phyloP scores from a whole-genome alignment of 257 asterid species.

The Solanum piurae region DNA sequence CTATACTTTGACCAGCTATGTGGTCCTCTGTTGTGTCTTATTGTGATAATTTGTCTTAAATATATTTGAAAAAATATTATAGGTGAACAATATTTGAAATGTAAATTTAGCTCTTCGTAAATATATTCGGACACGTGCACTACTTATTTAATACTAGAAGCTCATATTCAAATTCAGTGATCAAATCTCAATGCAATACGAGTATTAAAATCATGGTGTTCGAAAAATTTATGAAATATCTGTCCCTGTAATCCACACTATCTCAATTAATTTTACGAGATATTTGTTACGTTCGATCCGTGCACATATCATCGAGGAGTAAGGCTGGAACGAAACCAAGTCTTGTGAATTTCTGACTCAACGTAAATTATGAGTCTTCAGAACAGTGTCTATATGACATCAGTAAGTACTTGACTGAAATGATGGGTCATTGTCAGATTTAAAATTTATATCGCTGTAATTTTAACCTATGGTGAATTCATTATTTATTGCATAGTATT shows the following conservation, averaged over 20 bases:
- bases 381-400: not conserved
- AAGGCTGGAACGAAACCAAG: not conserved
- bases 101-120: accelerated
- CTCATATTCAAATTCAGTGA: not conserved
- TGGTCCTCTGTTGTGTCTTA: constrained; percentile 10
- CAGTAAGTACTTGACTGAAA: not conserved
- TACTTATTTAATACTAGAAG: no score
- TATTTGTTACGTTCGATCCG: no score
- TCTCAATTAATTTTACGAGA: no score
- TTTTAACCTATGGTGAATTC: not conserved
- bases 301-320: no score
- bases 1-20: constrained; percentile 11
- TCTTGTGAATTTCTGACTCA: not conserved
- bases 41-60: not conserved
- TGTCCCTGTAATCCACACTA: accelerated
- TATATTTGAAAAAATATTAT: not conserved
- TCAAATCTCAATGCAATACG: not conserved
- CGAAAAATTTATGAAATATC: no score
- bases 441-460: not conserved
- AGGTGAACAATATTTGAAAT: not conserved
- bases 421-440: not conserved
- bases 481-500: not conserved
- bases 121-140: not conserved
- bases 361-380: not conserved
- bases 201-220: no score